phyloP scores from a whole-genome alignment of 163 green algal genomes.

The Scenedesmus sp. region DNA sequence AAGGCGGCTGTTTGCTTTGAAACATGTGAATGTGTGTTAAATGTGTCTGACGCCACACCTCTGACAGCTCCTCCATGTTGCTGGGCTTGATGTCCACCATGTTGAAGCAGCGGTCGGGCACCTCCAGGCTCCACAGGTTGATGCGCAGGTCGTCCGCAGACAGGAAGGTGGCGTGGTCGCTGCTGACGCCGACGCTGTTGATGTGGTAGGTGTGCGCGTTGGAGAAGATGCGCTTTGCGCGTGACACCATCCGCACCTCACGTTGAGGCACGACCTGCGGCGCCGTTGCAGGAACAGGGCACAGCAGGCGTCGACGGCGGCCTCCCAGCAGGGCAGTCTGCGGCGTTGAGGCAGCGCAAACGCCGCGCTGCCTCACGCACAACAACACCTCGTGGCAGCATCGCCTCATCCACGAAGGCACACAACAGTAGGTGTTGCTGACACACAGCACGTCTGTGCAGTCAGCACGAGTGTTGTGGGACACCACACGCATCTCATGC shows the following conservation, averaged over 20 bases:
- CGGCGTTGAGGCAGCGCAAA: too few relatives aligned
- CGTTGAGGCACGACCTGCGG: slow-evolving; percentile 69
- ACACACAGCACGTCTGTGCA: too few relatives aligned
- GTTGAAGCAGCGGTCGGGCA: slow-evolving; percentile 92
- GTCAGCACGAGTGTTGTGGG: too few relatives aligned
- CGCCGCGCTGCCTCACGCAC: too few relatives aligned
- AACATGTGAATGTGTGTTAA: background rate
- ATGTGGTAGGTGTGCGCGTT: slow-evolving; percentile 99
- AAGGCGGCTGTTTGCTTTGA: too few relatives aligned
- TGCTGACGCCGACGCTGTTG: slow-evolving; percentile 94
- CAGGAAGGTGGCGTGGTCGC: slow-evolving; percentile 97
- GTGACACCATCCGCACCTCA: slow-evolving; percentile 76
- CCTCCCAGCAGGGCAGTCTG: too few relatives aligned
- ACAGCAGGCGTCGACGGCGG: slow-evolving; percentile 70
- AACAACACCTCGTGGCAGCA: too few relatives aligned
- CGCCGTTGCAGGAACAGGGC: slow-evolving; percentile 45
- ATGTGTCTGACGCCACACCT: slow-evolving; percentile 54
- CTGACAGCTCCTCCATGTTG: slow-evolving; percentile 99
- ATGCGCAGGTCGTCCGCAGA: slow-evolving; percentile 96
- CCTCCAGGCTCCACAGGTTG: slow-evolving; percentile 98
- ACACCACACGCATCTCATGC: too few relatives aligned
- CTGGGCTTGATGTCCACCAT: slow-evolving; percentile 98
- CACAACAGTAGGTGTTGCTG: too few relatives aligned
- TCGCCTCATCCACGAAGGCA: too few relatives aligned
- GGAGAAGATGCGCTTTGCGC: slow-evolving; percentile 83